Evolutionary conservation across 1,139 yeast genomes (phyloP).

Genomic region (Blastobotrys indianensis): DNA sequence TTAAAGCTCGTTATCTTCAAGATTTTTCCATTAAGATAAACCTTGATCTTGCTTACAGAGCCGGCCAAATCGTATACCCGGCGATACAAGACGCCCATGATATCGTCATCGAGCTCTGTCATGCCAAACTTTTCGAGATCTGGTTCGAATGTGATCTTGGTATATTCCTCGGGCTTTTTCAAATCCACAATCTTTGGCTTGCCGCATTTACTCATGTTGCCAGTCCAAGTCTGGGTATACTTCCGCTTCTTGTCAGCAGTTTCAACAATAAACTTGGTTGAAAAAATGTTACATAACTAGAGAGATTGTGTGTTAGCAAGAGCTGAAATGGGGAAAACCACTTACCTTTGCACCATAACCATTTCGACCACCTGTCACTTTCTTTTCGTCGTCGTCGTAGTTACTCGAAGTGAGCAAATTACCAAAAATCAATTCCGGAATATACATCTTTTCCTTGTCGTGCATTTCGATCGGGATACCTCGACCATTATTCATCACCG

Average conservation of each 20-base stretch:
- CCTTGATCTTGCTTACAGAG: constrained; percentile 79
- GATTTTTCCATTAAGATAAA: constrained; percentile 69
- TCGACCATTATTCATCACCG: constrained; percentile 85
- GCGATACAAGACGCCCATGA: constrained; percentile 76
- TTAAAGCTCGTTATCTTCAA: constrained; percentile 72
- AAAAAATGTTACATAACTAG: constrained; percentile 76
- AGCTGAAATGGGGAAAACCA: neutral
- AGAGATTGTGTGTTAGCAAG: neutral
- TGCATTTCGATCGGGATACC: constrained; percentile 97
- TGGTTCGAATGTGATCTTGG: constrained; percentile 85
- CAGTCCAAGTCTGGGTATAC: constrained; percentile 79
- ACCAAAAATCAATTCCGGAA: constrained; percentile 96
- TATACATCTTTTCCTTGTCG: constrained; percentile 82
- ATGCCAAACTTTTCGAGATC: constrained; percentile 81
- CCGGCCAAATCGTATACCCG: constrained; percentile 97
- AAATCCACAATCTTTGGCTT: constrained; percentile 66
- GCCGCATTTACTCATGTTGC: constrained; percentile 75
- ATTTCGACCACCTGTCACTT: constrained; percentile 98
- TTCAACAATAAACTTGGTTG: constrained; percentile 79
- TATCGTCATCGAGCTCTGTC: constrained; percentile 75
- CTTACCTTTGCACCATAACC: constrained; percentile 88
- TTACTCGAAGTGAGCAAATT: constrained; percentile 91
- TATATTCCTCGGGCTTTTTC: constrained; percentile 64
- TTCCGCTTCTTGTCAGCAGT: constrained; percentile 71
- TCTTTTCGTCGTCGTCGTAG: constrained; percentile 90